Evolutionary conservation across 306 rosid genomes (phyloP).

Genomic region (Corylus avellana): DNA sequence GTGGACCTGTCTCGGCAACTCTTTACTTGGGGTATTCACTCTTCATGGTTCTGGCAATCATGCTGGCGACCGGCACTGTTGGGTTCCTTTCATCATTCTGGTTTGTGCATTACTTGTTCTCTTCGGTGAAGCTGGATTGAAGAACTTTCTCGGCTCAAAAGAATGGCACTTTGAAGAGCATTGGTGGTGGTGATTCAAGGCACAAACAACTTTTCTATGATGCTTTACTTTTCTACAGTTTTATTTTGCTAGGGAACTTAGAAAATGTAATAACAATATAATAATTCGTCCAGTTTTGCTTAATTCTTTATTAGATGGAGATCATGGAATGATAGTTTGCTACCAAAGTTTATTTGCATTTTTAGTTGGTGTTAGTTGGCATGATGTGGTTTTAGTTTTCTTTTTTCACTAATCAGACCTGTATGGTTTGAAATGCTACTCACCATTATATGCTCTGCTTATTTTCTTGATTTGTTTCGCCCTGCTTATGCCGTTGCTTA

Average conservation of each 20-base stretch:
- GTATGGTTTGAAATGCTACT: slow-evolving; percentile 5
- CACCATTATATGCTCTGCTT: background rate
- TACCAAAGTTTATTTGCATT: slow-evolving; percentile 19
- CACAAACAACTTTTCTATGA: slow-evolving; percentile 24
- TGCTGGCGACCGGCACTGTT: slow-evolving; percentile 91
- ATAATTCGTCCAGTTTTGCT: slow-evolving; percentile 51
- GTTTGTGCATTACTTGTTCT: slow-evolving; percentile 92
- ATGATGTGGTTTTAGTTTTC: background rate
- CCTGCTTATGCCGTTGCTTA: background rate
- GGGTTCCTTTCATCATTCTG: slow-evolving; percentile 97
- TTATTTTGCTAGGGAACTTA: slow-evolving; percentile 42
- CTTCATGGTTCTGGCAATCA: slow-evolving; percentile 87
- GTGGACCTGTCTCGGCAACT: slow-evolving; percentile 92
- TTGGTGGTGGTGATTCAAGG: slow-evolving; percentile 19
- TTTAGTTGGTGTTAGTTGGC: background rate
- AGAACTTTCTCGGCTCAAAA: slow-evolving; percentile 15
- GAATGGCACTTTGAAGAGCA: slow-evolving; percentile 28
- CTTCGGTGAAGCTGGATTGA: slow-evolving; percentile 95
- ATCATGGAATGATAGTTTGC: slow-evolving; percentile 33
- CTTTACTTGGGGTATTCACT: slow-evolving; percentile 93
- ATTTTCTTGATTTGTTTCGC: background rate
- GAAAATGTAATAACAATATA: slow-evolving; percentile 35
- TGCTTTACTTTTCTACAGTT: slow-evolving; percentile 37
- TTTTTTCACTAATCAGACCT: background rate
- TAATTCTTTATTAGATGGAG: slow-evolving; percentile 46